Conservation (phyloP, 805 yeast species). For the Nakazawaea holstii region DNA sequence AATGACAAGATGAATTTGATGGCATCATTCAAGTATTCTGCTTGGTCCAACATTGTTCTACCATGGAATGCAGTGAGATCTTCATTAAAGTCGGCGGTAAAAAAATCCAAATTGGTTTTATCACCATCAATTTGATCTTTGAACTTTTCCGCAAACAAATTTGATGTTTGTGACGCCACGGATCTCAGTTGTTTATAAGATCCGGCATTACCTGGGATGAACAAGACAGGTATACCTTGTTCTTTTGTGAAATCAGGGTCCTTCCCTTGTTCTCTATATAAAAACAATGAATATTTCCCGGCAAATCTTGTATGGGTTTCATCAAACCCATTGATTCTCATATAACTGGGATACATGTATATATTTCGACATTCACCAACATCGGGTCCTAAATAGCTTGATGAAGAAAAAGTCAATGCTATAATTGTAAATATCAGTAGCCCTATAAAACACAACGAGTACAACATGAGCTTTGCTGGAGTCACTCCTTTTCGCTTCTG, state of each 20-base stretch:
- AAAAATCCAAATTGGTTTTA: conserved; percentile 61
- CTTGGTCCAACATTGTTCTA: conserved; percentile 86
- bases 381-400: conserved; percentile 8
- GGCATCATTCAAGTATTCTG: conserved; percentile 89
- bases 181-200: conserved; percentile 86
- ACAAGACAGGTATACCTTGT: conserved; percentile 79
- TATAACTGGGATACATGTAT: conserved; percentile 82
- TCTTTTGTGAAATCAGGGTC: conserved; percentile 48
- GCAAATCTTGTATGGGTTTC: conserved; percentile 64
- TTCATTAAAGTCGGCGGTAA: conserved; percentile 90
- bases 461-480: not conserved
- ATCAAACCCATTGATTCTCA: conserved; percentile 69
- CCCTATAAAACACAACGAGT: conserved; percentile 3
- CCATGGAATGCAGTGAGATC: conserved; percentile 97
- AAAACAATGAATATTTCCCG: conserved; percentile 74
- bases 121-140: conserved; percentile 3
- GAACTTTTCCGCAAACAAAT: conserved; percentile 37
- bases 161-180: conserved; percentile 78
- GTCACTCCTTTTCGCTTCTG: not conserved
- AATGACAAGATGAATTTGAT: conserved; percentile 66
- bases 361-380: conserved; percentile 52
- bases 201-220: conserved; percentile 98
- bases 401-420: conserved; percentile 4
- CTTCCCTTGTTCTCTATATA: conserved; percentile 79
- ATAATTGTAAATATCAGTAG: conserved; percentile 11